phyloP scores from a whole-genome alignment of 345 rosid species.

The Citrus mangshanensis region DNA sequence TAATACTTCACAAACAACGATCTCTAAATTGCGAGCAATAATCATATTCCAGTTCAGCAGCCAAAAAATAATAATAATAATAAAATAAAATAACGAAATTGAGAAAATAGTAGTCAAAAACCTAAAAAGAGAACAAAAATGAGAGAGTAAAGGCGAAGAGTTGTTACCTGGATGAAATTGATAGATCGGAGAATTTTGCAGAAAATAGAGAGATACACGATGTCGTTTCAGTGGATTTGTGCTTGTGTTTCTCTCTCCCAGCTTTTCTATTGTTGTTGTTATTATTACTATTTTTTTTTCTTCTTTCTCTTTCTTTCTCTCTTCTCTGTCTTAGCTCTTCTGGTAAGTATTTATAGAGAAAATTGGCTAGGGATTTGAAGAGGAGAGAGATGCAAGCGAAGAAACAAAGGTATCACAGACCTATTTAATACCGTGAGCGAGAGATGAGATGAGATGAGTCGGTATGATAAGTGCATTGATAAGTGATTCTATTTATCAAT shows the following conservation, averaged over 20 bases:
- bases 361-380: slow-evolving; percentile 48
- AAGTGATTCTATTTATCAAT: fast-evolving
- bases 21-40: no score
- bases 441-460: slow-evolving; percentile 25
- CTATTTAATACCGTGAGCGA: slow-evolving; percentile 36
- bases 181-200: slow-evolving; percentile 37
- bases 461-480: slow-evolving; percentile 6
- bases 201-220: slow-evolving; percentile 19
- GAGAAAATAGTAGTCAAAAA: background rate
- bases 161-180: slow-evolving; percentile 11
- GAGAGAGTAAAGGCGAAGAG: slow-evolving; percentile 6
- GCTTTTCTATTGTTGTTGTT: no score
- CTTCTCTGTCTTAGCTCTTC: slow-evolving; percentile 18
- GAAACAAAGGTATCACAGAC: slow-evolving; percentile 28
- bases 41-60: background rate
- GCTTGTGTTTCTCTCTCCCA: slow-evolving; percentile 3
- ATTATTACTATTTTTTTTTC: background rate
- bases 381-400: slow-evolving; percentile 11
- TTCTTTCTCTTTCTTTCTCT: background rate
- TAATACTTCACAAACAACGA: slow-evolving; percentile 10
- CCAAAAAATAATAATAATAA: background rate
- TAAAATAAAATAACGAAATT: background rate
- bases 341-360: slow-evolving; percentile 45
- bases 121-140: background rate
- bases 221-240: slow-evolving; percentile 21